These are phyloP conservation scores for Ilex paraguariensis DNA, from an alignment of 305 asterid genomes.

Conservation along the genomic window DNA sequence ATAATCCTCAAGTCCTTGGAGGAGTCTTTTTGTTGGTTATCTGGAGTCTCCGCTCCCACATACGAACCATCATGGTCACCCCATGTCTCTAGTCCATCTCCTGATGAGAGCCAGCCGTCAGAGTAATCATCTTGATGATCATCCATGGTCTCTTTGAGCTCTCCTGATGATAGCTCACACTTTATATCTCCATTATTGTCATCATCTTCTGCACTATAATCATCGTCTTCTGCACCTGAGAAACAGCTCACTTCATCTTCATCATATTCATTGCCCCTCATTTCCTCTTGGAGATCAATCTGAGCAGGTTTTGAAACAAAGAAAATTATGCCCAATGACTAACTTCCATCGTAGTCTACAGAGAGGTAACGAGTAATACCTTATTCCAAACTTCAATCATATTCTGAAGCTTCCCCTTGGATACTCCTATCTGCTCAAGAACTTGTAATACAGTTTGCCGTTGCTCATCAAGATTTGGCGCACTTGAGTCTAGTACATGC, in stretches of 20 bases:
- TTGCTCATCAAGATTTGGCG: constrained; percentile 68
- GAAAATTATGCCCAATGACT: constrained; percentile 1
- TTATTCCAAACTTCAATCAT: constrained; percentile 99
- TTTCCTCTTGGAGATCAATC: constrained; percentile 67
- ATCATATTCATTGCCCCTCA: constrained; percentile 24
- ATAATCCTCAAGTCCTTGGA: constrained; percentile 15
- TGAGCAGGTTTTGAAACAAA: constrained; percentile 15
- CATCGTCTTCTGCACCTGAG: constrained; percentile 36
- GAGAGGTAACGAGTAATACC: constrained; percentile 29
- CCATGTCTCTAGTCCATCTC: constrained; percentile 46
- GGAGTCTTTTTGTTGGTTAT: constrained; percentile 19
- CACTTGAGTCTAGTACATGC: constrained; percentile 97
- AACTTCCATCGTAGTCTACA: not conserved
- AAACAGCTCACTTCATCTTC: constrained; percentile 26
- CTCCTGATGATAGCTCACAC: constrained; percentile 23
- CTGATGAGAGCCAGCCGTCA: constrained; percentile 49
- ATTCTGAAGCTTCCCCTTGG: constrained; percentile 73
- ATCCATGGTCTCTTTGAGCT: constrained; percentile 28
- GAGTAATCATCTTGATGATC: constrained; percentile 29
- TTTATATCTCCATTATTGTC: constrained; percentile 25
- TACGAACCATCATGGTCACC: constrained; percentile 38
- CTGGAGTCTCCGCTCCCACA: constrained; percentile 30
- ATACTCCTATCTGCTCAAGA: constrained; percentile 71
- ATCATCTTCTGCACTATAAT: constrained; percentile 37
- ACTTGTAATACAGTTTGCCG: constrained; percentile 75